These are phyloP conservation scores for Globisporangium splendens DNA, from an alignment of 352 stramenopile species.

Conservation along the genomic window DNA sequence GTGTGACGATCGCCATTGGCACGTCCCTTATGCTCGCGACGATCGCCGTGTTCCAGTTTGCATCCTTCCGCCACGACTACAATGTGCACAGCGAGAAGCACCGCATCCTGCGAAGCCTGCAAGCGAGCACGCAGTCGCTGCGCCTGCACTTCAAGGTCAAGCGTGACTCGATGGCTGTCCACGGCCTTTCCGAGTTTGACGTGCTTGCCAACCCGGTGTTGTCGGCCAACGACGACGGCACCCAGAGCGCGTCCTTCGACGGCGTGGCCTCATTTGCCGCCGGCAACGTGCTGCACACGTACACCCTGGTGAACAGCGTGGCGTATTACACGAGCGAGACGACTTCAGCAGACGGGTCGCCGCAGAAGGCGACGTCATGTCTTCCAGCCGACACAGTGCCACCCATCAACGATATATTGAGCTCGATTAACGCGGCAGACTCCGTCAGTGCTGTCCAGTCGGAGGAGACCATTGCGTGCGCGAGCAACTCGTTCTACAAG, in stretches of 20 bases:
- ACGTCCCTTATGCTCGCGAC: neutral
- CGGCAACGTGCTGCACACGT: too few species aligned
- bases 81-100: neutral
- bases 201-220: conserved; percentile 34
- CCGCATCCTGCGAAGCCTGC: neutral
- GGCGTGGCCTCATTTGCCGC: too few species aligned
- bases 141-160: conserved; percentile 40
- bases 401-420: neutral
- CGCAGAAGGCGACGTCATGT: neutral
- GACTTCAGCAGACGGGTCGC: neutral
- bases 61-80: neutral
- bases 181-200: conserved; percentile 28
- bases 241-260: too few species aligned
- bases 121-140: conserved; percentile 22
- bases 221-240: neutral
- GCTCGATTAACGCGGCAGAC: neutral
- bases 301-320: too few species aligned
- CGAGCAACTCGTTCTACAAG: conserved; percentile 1
- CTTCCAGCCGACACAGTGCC: neutral
- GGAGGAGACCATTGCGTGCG: neutral
- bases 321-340: neutral
- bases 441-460: neutral
- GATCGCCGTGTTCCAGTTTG: neutral
- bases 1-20: neutral
- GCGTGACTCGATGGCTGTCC: conserved; percentile 32